Percentiles rank a stretch among this genome's conserved stretches.
phyloP scores from a whole-genome alignment of 148 eudicot species.

The Chenopodium quinoa region DNA sequence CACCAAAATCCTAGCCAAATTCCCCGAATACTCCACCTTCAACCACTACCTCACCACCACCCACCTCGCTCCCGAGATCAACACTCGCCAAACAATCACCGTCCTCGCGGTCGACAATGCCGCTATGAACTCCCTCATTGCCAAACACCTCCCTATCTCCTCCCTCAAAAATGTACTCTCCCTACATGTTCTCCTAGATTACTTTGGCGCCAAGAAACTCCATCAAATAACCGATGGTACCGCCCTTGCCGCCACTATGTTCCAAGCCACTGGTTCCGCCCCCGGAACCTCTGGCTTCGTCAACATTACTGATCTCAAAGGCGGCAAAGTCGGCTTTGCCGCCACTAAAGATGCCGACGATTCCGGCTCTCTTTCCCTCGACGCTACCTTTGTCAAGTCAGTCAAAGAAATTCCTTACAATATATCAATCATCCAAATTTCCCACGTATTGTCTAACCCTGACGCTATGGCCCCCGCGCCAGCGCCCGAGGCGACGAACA shows the following conservation, averaged over 20 bases:
- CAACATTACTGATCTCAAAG: constrained; percentile 75
- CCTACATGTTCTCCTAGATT: constrained; percentile 82
- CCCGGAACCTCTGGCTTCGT: constrained; percentile 79
- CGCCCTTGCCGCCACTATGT: constrained; percentile 90
- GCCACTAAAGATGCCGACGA: constrained; percentile 43
- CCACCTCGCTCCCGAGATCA: constrained; percentile 87
- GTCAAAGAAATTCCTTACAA: constrained; percentile 71
- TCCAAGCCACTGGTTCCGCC: constrained; percentile 88
- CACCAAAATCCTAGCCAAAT: constrained; percentile 55
- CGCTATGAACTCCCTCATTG: constrained; percentile 47
- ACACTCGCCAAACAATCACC: constrained; percentile 73
- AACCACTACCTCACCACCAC: constrained; percentile 87
- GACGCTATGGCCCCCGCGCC: constrained; percentile 77
- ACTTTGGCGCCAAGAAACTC: constrained; percentile 87
- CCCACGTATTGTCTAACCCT: constrained; percentile 43
- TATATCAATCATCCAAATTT: constrained; percentile 75
- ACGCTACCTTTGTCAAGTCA: constrained; percentile 63
- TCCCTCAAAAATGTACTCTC: constrained; percentile 70
- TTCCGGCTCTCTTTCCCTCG: constrained; percentile 17
- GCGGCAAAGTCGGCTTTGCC: constrained; percentile 84
- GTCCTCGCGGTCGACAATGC: constrained; percentile 83
- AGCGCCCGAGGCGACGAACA: constrained; percentile 52
- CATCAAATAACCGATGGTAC: constrained; percentile 86
- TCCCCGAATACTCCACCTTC: constrained; percentile 75
- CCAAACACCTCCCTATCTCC: constrained; percentile 56